Evolutionary conservation across 169 alveolate genomes (phyloP), one percentile per base, ranked within the genome.

Genomic region (Besnoitia besnoiti): DNA sequence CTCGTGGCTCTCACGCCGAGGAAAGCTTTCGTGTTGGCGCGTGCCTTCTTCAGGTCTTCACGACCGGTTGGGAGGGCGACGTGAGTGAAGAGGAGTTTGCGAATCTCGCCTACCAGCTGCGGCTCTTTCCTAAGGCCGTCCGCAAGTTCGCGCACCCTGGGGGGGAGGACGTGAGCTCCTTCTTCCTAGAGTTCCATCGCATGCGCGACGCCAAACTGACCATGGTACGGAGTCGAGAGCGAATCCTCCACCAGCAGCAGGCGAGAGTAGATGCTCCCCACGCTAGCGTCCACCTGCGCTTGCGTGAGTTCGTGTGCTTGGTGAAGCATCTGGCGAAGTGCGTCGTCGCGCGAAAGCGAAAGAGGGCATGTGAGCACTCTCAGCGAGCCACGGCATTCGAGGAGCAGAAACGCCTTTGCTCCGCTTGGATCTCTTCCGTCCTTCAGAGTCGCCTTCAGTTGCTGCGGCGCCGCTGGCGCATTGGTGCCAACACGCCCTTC

Each of bases 81-180:
- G 85, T 77, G 85, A 77, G 59, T 37, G 85, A 77, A 30, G 85
- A 42, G 35, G 85, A 77, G 55, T 77, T 77, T 77, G 39, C 35
- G 39, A 44, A 44, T 24, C 85, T 77, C n/a, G 59, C 55, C 8
- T 44, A 44, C 55, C 85, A 77, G 55, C 85, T 77, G 8, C 85
- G 85, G 5, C 49, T 77, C 40, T 77, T 77, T 39, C 85, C 85
- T 4, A 40, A 37, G 85, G 85, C 59, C 33, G 55, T 77, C 55
- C 59, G 49, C 4, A 37, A 44, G 39, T 44, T 77, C 55, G 24
- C 33, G 24, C 49, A 40, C 30, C 67, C 67, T 55, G 85, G 40
- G 16, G 85, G 59, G n/a, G 49, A 24, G 55, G 55, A 77, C n/a
- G 49, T 19, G 3, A 40, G 46, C 14, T 37, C 59, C 85, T 77